Base-by-base conservation (phyloP, 1,284 basidiomycete genomes). In the Leccinum laetum region DNA sequence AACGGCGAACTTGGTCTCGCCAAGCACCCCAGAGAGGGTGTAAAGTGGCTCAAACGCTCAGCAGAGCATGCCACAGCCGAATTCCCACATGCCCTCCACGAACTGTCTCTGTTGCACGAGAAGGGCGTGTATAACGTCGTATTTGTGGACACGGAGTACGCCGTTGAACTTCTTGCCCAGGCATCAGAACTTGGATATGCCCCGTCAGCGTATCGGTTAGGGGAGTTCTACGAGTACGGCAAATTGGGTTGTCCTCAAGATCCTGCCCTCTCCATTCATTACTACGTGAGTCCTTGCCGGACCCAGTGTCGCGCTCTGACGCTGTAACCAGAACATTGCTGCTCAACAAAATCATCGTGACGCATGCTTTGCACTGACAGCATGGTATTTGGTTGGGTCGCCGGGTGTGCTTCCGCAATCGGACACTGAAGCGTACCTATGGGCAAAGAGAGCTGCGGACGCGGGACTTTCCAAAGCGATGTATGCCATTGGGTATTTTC, bases 191-290 rank as follows among this genome's bases (percentile, higher is more conserved):
- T 99, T 59, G 96, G 96, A 11, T 99, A 99, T 79, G 95, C 97
- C 7, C 95, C 97, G 3, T 95, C 93, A 72, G 97, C 97, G 56
- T 96, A 97, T 81, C 91, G 96, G 71, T 82, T 99, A 64, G 97
- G 97, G 56, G 97, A 99, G 80, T 99, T 97, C 79, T 99, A 99
- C 79, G 97, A 99, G 82, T 99, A 99, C 79, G 98, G 97, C 52
- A 96, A 96, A 83, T 93, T 99, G 90, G 96, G 95, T 14, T 99
- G 97, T 74, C 97, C 97, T n/a, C 93, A 96, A 75, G 97, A 99
- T 77, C 89, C 96, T 1, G 97, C 98, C 18, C 83, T 99, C 65
- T 96, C 94, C 60, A 99, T 99, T 73, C 97, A 99, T 80, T 99
- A 99, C 81, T 99, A 99, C 79, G 95, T 96, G 77, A 76, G 92